A percentile compares a stretch with the other conserved stretches of the same genome.
These are phyloP conservation scores for Colletotrichum orbiculare DNA, from an alignment of 2,329 filamentous ascomycete genomes.

Conservation along the genomic window DNA sequence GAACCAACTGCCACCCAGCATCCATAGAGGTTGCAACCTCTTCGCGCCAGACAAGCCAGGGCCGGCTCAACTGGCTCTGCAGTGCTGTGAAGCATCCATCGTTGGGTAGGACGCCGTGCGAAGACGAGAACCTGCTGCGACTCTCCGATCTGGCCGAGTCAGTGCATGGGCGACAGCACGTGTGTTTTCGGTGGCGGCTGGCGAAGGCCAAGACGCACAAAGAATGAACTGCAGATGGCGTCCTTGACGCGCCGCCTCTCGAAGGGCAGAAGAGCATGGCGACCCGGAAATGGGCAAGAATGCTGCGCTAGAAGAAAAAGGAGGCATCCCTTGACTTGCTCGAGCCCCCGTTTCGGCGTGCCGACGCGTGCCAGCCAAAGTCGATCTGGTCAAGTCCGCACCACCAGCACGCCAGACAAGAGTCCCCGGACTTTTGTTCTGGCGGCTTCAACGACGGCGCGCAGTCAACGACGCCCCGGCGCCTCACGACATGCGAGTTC, in stretches of 20 bases:
- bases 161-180: conserved; percentile 16
- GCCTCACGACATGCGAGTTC: conserved; percentile 4
- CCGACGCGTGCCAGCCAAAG: conserved; percentile 19
- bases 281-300: conserved; percentile 11
- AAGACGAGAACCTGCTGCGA: no score
- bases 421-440: background rate
- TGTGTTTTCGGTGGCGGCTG: conserved; percentile 1
- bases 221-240: background rate
- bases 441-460: conserved; percentile 3
- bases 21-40: conserved; percentile 23
- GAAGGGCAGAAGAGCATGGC: background rate
- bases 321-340: conserved; percentile 23
- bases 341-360: conserved; percentile 9
- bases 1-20: background rate
- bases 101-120: no score
- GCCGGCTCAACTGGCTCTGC: no score
- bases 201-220: conserved; percentile 2
- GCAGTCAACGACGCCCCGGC: conserved; percentile 5
- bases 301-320: conserved; percentile 16
- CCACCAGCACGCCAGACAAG: background rate
- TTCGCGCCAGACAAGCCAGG: background rate
- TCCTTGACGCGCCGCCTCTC: background rate
- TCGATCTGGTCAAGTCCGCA: conserved; percentile 5
- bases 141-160: conserved; percentile 9
- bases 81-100: no score